Percentiles rank a stretch among this genome's conserved stretches.
Evolutionary conservation across 208 protist genomes (phyloP).

Genomic region (Crithidia acanthocephali): DNA sequence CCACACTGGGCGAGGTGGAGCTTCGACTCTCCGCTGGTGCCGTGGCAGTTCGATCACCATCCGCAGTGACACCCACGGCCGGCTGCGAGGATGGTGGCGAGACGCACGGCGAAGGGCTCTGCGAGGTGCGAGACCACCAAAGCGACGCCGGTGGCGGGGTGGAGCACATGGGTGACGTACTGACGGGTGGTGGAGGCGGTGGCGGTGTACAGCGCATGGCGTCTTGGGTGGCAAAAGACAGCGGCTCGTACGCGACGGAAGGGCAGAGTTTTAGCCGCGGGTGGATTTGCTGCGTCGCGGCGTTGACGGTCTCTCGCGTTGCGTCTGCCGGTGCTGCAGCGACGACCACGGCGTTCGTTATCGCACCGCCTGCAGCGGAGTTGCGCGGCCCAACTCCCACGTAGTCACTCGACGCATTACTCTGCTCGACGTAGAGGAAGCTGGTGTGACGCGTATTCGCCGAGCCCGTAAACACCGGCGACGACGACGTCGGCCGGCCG

Average conservation of each 20-base stretch:
- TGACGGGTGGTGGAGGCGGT: neutral
- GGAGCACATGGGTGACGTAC: neutral
- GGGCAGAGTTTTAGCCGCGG: neutral
- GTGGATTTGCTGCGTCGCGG: neutral
- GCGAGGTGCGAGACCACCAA: neutral
- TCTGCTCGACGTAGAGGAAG: neutral
- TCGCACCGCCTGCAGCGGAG: neutral
- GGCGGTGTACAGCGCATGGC: neutral
- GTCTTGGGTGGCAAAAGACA: neutral
- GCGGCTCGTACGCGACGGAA: conserved; percentile 5
- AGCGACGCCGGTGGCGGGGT: conserved; percentile 7
- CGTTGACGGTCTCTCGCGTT: neutral
- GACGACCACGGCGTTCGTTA: too few relatives aligned
- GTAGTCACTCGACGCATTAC: neutral
- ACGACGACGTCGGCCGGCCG: neutral
- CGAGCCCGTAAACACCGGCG: neutral
- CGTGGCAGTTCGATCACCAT: too few relatives aligned
- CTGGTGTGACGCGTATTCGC: neutral
- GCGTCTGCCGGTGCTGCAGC: neutral
- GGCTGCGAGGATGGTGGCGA: neutral
- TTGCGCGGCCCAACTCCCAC: neutral
- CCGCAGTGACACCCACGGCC: too few relatives aligned
- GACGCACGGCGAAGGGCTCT: neutral
- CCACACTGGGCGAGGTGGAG: neutral
- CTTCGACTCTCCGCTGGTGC: too few relatives aligned